These are phyloP conservation scores for Lactarius indigo DNA, from an alignment of 768 basidiomycete species.

Conservation along the genomic window DNA sequence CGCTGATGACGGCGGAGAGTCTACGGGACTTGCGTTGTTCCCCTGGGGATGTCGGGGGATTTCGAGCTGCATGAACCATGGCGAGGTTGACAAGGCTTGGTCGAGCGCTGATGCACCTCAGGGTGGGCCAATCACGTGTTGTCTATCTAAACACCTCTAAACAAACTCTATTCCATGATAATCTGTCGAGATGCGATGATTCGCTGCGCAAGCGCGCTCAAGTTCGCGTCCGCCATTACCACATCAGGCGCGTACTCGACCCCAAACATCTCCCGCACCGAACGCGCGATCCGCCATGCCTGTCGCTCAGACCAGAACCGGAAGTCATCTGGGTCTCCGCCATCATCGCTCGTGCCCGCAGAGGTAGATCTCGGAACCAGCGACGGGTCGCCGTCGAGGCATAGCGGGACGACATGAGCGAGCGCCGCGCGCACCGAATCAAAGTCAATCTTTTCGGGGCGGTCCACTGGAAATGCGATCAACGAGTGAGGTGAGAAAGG, in stretches of 20 bases:
- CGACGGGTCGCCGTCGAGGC: slow-evolving; percentile 81
- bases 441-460: slow-evolving; percentile 62
- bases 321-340: slow-evolving; percentile 86
- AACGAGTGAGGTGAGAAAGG: slow-evolving; percentile 13
- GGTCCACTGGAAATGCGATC: slow-evolving; percentile 51
- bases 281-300: slow-evolving; percentile 81
- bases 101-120: too few relatives aligned
- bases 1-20: slow-evolving; percentile 1
- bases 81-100: neutral
- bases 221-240: slow-evolving; percentile 89
- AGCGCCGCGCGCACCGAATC: slow-evolving; percentile 61
- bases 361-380: slow-evolving; percentile 58
- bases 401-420: slow-evolving; percentile 75
- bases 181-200: slow-evolving; percentile 76
- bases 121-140: neutral
- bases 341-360: slow-evolving; percentile 32
- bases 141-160: neutral
- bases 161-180: slow-evolving; percentile 9
- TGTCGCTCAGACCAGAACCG: slow-evolving; percentile 89
- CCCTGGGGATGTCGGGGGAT: neutral
- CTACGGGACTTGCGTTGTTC: neutral
- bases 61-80: neutral
- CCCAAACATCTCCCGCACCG: slow-evolving; percentile 76
- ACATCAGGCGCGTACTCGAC: slow-evolving; percentile 91
- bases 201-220: slow-evolving; percentile 77